phyloP scores from a whole-genome alignment of 768 basidiomycete genomes.

The Leccinellum rugosiceps region DNA sequence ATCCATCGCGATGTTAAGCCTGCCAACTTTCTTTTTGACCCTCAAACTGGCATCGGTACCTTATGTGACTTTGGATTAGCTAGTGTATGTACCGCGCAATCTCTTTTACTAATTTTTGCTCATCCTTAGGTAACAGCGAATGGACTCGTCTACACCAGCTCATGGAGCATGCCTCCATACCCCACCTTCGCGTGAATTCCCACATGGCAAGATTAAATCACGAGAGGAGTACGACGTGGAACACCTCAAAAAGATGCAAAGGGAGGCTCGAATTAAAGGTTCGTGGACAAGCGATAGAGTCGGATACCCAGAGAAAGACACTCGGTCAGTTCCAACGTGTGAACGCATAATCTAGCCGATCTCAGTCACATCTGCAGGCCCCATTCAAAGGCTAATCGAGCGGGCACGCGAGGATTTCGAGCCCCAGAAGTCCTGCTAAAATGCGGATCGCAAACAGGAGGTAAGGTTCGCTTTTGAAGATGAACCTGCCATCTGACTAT shows the following conservation, averaged over 20 bases:
- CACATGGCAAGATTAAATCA: conserved; percentile 62
- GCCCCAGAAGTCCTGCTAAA: conserved; percentile 96
- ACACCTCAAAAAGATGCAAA: conserved; percentile 54
- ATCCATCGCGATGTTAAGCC: conserved; percentile 98
- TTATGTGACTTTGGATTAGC: conserved; percentile 96
- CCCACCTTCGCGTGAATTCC: conserved; percentile 50
- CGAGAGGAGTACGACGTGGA: conserved; percentile 46
- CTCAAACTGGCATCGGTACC: conserved; percentile 75
- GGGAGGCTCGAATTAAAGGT: conserved; percentile 55
- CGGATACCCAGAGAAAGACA: conserved; percentile 75
- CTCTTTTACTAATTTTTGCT: background rate
- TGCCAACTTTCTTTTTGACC: conserved; percentile 94
- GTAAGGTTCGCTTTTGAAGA: conserved; percentile 42
- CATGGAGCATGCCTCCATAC: conserved; percentile 78
- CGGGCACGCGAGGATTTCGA: conserved; percentile 94
- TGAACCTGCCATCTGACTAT: conserved; percentile 7
- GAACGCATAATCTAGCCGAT: background rate
- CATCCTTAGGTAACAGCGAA: conserved; percentile 42
- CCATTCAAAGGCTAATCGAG: conserved; percentile 88
- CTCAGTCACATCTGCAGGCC: conserved; percentile 48
- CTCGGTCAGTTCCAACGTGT: conserved; percentile 43
- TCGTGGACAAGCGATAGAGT: conserved; percentile 60
- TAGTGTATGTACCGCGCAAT: conserved; percentile 54
- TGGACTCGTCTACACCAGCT: conserved; percentile 43
- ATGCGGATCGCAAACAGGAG: conserved; percentile 89